These are phyloP conservation scores for Eleusine indica DNA, from an alignment of 176 grass and related monocot genomes.

Conservation along the genomic window DNA sequence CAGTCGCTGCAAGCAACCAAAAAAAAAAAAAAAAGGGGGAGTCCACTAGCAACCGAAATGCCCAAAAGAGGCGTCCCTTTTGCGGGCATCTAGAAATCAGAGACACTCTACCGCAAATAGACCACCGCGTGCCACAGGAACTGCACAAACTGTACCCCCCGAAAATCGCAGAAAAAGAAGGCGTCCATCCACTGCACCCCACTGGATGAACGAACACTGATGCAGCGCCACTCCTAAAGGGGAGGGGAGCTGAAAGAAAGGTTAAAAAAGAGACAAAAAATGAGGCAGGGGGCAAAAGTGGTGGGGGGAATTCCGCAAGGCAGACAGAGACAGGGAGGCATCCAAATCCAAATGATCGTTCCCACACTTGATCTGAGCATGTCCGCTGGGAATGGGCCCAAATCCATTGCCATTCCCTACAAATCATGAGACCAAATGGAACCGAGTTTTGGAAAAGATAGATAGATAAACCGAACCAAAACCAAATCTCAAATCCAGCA, in stretches of 20 bases:
- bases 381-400: not conserved
- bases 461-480: constrained; percentile 2
- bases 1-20: not conserved
- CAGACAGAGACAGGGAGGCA: not conserved
- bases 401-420: not conserved
- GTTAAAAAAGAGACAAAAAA: constrained; percentile 20
- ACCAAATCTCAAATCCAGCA: constrained; percentile 35
- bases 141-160: constrained; percentile 20
- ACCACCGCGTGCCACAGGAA: constrained; percentile 18
- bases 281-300: not conserved
- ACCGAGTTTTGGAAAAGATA: constrained; percentile 25
- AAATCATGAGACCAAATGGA: constrained; percentile 38
- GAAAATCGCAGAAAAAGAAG: not conserved
- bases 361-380: constrained; percentile 11
- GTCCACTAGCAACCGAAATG: not conserved
- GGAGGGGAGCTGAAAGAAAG: not conserved
- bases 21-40: too few species aligned
- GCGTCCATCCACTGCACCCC: not conserved
- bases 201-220: not conserved
- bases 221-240: not conserved
- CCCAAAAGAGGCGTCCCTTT: constrained; percentile 43
- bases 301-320: not conserved
- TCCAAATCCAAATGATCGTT: constrained; percentile 48
- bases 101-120: not conserved
- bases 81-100: constrained; percentile 1